Conservation (phyloP, 2,329 filamentous ascomycete genomes). For the Beauveria sp. region DNA sequence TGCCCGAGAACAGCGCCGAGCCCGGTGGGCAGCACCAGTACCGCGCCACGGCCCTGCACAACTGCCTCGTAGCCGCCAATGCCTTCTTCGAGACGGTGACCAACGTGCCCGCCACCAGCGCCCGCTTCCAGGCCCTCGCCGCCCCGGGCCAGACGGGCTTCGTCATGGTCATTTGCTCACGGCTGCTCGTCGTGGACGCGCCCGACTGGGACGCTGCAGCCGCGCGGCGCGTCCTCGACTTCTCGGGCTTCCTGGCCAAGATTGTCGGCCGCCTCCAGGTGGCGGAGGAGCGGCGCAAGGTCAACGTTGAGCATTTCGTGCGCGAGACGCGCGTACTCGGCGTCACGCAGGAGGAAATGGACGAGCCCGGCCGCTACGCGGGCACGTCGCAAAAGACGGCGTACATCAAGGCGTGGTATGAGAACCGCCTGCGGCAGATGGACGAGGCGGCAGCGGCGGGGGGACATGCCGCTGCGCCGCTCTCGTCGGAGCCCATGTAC, state of each 20-base stretch:
- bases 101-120: conserved; percentile 20
- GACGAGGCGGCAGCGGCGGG: conserved; percentile 6
- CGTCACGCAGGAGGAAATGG: conserved; percentile 15
- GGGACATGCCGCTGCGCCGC: neutral
- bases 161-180: conserved; percentile 21
- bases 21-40: conserved; percentile 18
- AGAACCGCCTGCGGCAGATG: conserved; percentile 17
- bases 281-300: conserved; percentile 9
- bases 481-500: neutral
- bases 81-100: conserved; percentile 26
- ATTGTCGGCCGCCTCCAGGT: conserved; percentile 15
- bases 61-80: conserved; percentile 27
- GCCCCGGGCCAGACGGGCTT: conserved; percentile 19
- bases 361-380: conserved; percentile 15
- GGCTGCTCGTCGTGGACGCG: conserved; percentile 16
- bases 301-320: conserved; percentile 14
- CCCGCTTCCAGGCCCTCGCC: conserved; percentile 19
- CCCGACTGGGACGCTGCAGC: conserved; percentile 10
- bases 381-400: conserved; percentile 19
- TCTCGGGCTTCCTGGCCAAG: neutral
- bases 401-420: conserved; percentile 26
- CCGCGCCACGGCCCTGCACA: conserved; percentile 26
- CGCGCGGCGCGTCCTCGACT: conserved; percentile 8
- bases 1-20: conserved; percentile 15
- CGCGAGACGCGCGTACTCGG: conserved; percentile 9